Evolutionary conservation across 2,329 filamentous ascomycete genomes (phyloP).

Genomic region (Fusarium hostae): DNA sequence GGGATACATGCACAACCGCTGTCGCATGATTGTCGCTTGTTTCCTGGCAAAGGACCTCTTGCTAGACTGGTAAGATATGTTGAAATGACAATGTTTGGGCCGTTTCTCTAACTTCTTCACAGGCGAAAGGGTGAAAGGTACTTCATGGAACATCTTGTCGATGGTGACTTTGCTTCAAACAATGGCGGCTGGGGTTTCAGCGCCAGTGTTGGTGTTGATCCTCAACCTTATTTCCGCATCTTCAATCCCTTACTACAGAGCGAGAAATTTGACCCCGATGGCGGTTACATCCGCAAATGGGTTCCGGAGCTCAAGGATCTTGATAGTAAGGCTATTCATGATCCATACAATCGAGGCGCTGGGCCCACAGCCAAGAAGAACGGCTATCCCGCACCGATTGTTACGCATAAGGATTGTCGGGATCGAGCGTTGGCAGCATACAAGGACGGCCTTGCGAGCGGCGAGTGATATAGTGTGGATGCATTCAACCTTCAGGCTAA

Average conservation of each 20-base stretch:
- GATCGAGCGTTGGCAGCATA: constrained; percentile 76
- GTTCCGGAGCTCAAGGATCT: constrained; percentile 77
- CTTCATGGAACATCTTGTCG: constrained; percentile 84
- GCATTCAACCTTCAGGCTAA: not conserved
- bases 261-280: constrained; percentile 84
- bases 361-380: constrained; percentile 67
- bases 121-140: constrained; percentile 79
- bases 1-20: constrained; percentile 87
- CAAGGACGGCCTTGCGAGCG: constrained; percentile 62
- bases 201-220: constrained; percentile 79
- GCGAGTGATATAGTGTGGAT: constrained; percentile 31
- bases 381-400: constrained; percentile 80
- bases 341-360: constrained; percentile 77
- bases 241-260: constrained; percentile 89
- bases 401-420: constrained; percentile 77
- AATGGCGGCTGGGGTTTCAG: constrained; percentile 70
- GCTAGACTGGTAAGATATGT: constrained; percentile 70
- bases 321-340: constrained; percentile 77
- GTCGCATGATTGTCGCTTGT: constrained; percentile 84
- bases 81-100: not conserved
- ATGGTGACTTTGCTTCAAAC: constrained; percentile 84
- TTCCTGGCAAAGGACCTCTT: constrained; percentile 85
- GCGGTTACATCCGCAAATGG: constrained; percentile 85
- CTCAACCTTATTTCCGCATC: constrained; percentile 89
- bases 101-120: not conserved